A percentile compares a stretch with the other conserved stretches of the same genome.
These are phyloP conservation scores for Pseudocercospora musae DNA, from an alignment of 2,329 filamentous ascomycete genomes.

Conservation along the genomic window DNA sequence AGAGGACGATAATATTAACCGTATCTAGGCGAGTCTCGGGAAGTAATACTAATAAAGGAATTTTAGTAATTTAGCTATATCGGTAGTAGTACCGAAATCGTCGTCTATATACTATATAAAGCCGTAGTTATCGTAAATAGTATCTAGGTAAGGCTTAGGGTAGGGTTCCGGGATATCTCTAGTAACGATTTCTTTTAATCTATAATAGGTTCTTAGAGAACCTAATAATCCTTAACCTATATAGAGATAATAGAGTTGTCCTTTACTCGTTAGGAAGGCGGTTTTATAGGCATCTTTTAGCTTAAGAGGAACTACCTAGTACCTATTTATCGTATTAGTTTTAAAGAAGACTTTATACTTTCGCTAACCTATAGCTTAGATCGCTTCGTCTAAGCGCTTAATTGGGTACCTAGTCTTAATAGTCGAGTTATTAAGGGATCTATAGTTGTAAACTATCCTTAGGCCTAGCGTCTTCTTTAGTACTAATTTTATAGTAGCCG, in stretches of 20 bases:
- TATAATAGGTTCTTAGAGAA: neutral
- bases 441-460: neutral
- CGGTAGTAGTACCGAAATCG: neutral
- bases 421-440: neutral
- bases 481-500: neutral
- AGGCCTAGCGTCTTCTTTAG: neutral
- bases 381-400: neutral
- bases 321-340: neutral
- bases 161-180: neutral
- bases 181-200: neutral
- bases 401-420: neutral
- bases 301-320: neutral
- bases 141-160: neutral
- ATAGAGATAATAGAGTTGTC: neutral
- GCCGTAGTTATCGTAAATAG: neutral
- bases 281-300: neutral
- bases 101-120: neutral
- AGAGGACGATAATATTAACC: neutral
- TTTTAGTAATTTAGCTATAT: neutral
- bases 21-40: neutral
- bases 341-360: neutral
- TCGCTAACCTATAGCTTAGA: neutral
- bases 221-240: neutral
- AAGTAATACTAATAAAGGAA: neutral
- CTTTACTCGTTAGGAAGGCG: neutral